Base-by-base conservation (phyloP, 805 yeast species). In the Kurtzmaniella cleridarum region DNA sequence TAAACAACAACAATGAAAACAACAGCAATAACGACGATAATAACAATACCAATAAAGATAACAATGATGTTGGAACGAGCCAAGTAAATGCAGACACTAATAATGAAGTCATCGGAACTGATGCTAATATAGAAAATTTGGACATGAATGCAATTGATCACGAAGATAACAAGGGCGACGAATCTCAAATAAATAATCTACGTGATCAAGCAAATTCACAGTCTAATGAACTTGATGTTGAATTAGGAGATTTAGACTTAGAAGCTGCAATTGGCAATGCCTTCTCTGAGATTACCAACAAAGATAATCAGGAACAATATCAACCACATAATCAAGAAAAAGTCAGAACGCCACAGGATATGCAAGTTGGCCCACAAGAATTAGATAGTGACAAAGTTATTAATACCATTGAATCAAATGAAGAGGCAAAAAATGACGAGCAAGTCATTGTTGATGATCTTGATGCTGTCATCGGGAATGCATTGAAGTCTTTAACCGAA, bases 401-500 rank as follows among this genome's bases (percentile, higher is more conserved):
- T 11, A 17, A 14, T 16, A 10, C 39, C 10, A n/a, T 3, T n/a
- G 9, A 14, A 30, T 20, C 26, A 4, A 27, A 15, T 5, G 41
- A 39, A 6, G 30, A 38, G 6, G 28, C 18, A 5, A 34, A 35
- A 3, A 34, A 38, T n/a, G 28, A 32, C 38, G 18, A 36, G 5
- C 35, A 33, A 13, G 30, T 33, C 7, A 39, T 37, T 15, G 35
- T 39, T 13, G 54, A 50, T 32, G 50, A 54, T 29, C 38, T 58
- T 17, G 55, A 52, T 11, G 54, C 48, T 23, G 64, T 60, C 15
- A 61, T 61, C 17, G 66, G 64, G 4, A 47, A 56, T 35, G 66
- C 60, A 3, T 57, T 61, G 41, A 40, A 42, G 23, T 36, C 38
- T 14, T 39, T 45, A 16, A 34, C 41, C 10, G 38, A 30, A 11